These are phyloP conservation scores for Hanseniaspora jakobsenii DNA, from an alignment of 805 yeast species.

Conservation along the genomic window DNA sequence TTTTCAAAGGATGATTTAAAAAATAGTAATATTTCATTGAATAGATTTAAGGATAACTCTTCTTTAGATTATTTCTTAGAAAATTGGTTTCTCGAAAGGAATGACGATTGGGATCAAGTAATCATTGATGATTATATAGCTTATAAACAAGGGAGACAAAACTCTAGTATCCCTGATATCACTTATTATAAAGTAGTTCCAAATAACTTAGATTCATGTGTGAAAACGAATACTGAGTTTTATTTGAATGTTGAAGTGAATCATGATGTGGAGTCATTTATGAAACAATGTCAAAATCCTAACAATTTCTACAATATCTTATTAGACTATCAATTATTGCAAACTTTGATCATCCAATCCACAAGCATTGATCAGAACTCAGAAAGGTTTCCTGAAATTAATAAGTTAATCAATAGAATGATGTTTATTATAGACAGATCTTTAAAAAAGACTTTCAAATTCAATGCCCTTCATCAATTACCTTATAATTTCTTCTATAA, in stretches of 20 bases:
- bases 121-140: slow-evolving; percentile 32
- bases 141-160: slow-evolving; percentile 32
- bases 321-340: slow-evolving; percentile 10
- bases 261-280: slow-evolving; percentile 69
- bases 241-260: slow-evolving; percentile 53
- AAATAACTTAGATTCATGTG: slow-evolving; percentile 27
- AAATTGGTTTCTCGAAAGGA: slow-evolving; percentile 25
- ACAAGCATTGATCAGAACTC: slow-evolving; percentile 12
- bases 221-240: slow-evolving; percentile 35
- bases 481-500: slow-evolving; percentile 68
- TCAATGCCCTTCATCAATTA: slow-evolving; percentile 46
- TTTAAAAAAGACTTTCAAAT: slow-evolving; percentile 45
- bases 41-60: too few species aligned
- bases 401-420: slow-evolving; percentile 64
- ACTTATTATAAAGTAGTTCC: slow-evolving; percentile 45
- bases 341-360: slow-evolving; percentile 6
- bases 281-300: slow-evolving; percentile 22
- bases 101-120: slow-evolving; percentile 40
- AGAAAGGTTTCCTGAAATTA: slow-evolving; percentile 40
- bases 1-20: too few species aligned
- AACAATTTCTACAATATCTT: slow-evolving; percentile 9
- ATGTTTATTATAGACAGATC: slow-evolving; percentile 70
- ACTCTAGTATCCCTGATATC: too few species aligned
- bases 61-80: slow-evolving; percentile 31
- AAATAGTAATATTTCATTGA: too few species aligned